A percentile compares a stretch with the other conserved stretches of the same genome.
These are phyloP conservation scores for Exophiala oligosperma DNA, from an alignment of 2,329 filamentous ascomycete genomes.

Conservation along the genomic window DNA sequence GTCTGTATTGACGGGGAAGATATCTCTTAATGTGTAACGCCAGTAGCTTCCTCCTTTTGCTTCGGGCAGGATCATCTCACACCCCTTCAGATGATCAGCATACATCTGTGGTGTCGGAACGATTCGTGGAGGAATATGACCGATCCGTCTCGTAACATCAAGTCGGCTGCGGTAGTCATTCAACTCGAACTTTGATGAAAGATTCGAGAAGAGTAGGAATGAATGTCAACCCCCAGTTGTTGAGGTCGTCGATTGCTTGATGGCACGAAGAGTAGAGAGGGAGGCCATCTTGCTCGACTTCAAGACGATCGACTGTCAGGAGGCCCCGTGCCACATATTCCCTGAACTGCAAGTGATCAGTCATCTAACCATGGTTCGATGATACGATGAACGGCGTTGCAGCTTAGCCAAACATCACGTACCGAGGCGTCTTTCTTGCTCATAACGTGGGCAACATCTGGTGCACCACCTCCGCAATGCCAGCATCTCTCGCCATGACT, in stretches of 20 bases:
- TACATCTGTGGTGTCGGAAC: conserved; percentile 13
- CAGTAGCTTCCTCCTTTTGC: conserved; percentile 9
- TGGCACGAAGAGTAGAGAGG: too few species aligned
- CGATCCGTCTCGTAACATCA: conserved; percentile 1
- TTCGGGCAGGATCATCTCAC: neutral
- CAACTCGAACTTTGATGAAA: too few species aligned
- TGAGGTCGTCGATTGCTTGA: too few species aligned
- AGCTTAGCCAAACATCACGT: neutral
- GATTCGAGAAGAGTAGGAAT: too few species aligned
- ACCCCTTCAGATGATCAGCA: conserved; percentile 1
- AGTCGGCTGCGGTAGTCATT: conserved; percentile 15
- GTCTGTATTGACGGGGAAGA: conserved; percentile 3
- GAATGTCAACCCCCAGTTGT: too few species aligned
- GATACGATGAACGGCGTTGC: neutral
- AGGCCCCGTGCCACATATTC: conserved; percentile 6
- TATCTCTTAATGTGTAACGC: conserved; percentile 10
- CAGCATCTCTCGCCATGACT: conserved; percentile 8
- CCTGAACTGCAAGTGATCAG: conserved; percentile 5
- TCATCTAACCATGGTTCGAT: neutral
- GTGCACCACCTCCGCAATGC: conserved; percentile 9
- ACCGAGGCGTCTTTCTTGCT: conserved; percentile 7
- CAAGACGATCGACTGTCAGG: conserved; percentile 9
- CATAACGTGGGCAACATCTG: conserved; percentile 4
- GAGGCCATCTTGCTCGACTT: conserved; percentile 16
- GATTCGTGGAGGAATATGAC: conserved; percentile 9